Base-by-base conservation (phyloP, 352 stramenopile genomes). In the Thalassiosira livingstoniorum region DNA sequence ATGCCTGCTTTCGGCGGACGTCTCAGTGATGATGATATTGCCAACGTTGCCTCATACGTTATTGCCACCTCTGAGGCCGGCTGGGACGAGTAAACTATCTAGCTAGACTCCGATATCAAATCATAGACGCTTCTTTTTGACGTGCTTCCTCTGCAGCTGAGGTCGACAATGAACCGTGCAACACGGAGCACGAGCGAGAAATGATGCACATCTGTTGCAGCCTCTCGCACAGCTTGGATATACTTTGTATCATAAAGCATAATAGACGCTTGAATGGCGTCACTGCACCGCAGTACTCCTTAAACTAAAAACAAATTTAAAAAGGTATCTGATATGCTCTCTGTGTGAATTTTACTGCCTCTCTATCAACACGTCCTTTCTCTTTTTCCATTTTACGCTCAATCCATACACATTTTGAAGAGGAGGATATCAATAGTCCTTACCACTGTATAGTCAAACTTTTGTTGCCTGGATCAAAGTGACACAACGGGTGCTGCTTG, bases 1-100 rank as follows among this genome's bases (percentile, higher is more conserved):
- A 95, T 95, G 92, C 92, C 92, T 83, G 89, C 92, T 43, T 95
- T 95, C 66, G 92, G 90, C 43, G 90, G 90, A 89, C 87, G 92
- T 89, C 82, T 92, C 23, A 76, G 39, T 66, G 83, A 90, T 29
- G 83, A 90, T 15, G 74, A 92, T 43, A 90, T 92, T 78, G 66
- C 55, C 51, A 83, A 92, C 69, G 86, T 92, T 65, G 86, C 86
- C 2, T 75, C 78, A 21, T 95, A 95, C 76, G 92, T 95, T 57
- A 92, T 95, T 80, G 66, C 71, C 27, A 86, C 86, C 55, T 87
- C 90, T n/a, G 85, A 93, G 64, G 67, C 54, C 21, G 90, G 87
- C 81, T 94, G 90, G 90, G 87, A 93, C 45, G 58, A 87, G 25
- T 83, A 87, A 81, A 61, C 61, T 34, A 13, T 64, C 51, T 60